These are phyloP conservation scores for Dictyostelium discoideum DNA, from an alignment of 78 protist genomes.

Conservation along the genomic window dicty_2.7 NC_007088.5:3148501-3149000, in stretches of 20 bases:
- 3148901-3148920: background rate
- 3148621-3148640: no score
- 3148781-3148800: no score
- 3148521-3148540: slow-evolving; percentile 46
- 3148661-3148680: background rate
- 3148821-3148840: no score
- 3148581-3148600: background rate
- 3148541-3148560: background rate
- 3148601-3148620: background rate
- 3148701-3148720: no score
- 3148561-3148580: slow-evolving; percentile 1
- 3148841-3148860: no score
- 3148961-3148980: background rate
- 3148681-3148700: background rate
- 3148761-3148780: no score
- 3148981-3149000: background rate
- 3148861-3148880: no score
- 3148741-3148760: no score
- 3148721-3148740: no score
- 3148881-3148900: no score
- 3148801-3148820: no score
- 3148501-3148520: slow-evolving; percentile 23
- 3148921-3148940: no score
- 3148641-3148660: background rate
- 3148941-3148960: background rate